phyloP scores from a whole-genome alignment of 2,329 filamentous ascomycete genomes.

The Intubia oerlemansii region DNA sequence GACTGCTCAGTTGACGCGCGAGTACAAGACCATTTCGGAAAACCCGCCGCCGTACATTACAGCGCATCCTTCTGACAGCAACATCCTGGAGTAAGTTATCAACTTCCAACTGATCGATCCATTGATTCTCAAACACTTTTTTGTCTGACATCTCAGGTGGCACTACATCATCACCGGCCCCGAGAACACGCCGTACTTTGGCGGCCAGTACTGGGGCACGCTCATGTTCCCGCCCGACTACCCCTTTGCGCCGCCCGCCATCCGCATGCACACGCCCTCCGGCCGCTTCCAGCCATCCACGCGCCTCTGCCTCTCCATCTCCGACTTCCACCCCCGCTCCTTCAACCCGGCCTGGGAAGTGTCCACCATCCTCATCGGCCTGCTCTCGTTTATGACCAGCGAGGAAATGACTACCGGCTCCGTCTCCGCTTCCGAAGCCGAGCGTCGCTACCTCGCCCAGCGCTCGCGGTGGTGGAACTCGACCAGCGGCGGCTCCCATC shows the following conservation, averaged over 20 bases:
- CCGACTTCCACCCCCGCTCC: constrained; percentile 90
- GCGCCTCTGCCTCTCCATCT: constrained; percentile 83
- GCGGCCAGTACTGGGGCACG: constrained; percentile 96
- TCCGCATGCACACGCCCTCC: constrained; percentile 95
- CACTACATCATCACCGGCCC: constrained; percentile 92
- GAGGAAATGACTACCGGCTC: constrained; percentile 97
- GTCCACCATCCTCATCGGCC: constrained; percentile 81
- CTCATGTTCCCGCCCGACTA: constrained; percentile 91
- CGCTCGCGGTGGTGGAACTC: constrained; percentile 91
- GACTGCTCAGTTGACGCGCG: constrained; percentile 38
- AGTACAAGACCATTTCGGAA: constrained; percentile 39
- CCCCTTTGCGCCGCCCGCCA: constrained; percentile 88
- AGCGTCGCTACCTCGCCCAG: constrained; percentile 57
- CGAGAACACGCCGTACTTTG: constrained; percentile 80
- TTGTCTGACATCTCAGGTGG: constrained; percentile 34
- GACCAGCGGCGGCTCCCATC: constrained; percentile 63
- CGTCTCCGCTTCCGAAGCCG: constrained; percentile 52
- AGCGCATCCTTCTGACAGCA: constrained; percentile 73
- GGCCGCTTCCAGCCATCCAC: constrained; percentile 89
- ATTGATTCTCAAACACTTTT: too few relatives aligned
- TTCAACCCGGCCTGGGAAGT: constrained; percentile 99
- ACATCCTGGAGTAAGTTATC: constrained; percentile 61
- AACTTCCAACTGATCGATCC: not conserved
- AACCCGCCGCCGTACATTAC: constrained; percentile 78
- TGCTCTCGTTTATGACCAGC: constrained; percentile 93